Evolutionary conservation across 768 basidiomycete species (phyloP).

Genomic region (Mycena albidolilacea): DNA sequence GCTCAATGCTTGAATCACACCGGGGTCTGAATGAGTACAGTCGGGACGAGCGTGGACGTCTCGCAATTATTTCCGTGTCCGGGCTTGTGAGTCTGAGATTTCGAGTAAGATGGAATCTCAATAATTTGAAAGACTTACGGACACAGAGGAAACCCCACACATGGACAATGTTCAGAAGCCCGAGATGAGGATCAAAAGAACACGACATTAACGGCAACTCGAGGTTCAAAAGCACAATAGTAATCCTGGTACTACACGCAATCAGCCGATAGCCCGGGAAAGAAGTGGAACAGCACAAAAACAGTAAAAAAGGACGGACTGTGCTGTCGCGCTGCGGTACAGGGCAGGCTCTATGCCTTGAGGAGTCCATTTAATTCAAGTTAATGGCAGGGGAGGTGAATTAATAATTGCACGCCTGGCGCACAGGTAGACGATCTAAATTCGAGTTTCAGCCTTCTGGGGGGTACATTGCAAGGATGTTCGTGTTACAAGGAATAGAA

Average conservation of each 20-base stretch:
- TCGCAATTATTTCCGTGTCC: background rate
- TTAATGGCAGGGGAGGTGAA: background rate
- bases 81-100: slow-evolving; percentile 7
- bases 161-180: slow-evolving; percentile 11
- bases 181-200: slow-evolving; percentile 7
- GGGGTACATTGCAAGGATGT: background rate
- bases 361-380: background rate
- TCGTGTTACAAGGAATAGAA: background rate
- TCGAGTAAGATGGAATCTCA: slow-evolving; percentile 11
- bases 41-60: background rate
- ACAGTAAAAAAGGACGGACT: background rate
- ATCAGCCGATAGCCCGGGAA: background rate
- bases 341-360: background rate
- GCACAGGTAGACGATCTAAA: background rate
- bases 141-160: slow-evolving; percentile 7
- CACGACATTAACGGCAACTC: background rate
- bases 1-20: no score
- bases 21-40: no score
- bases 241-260: slow-evolving; percentile 10
- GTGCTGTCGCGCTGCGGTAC: background rate
- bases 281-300: background rate
- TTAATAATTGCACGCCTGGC: background rate
- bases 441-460: background rate
- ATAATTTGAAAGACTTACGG: slow-evolving; percentile 3
- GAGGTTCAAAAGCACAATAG: background rate